phyloP scores from a whole-genome alignment of 2,329 filamentous ascomycete genomes.

The Fonsecaea nubica region DNA sequence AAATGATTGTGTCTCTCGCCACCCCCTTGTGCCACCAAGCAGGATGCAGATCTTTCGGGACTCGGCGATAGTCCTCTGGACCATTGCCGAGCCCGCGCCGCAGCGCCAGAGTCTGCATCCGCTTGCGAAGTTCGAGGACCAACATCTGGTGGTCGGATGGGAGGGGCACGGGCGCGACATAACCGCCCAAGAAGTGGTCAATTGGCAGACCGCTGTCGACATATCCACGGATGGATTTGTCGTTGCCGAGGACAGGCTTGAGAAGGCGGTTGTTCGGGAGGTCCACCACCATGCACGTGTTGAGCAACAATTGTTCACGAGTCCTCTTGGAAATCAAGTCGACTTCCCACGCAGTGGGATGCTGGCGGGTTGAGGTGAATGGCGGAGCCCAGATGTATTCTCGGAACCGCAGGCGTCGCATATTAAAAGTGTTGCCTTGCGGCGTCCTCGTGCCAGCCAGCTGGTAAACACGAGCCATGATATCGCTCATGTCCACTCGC shows the following conservation, averaged over 20 bases:
- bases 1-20: constrained; percentile 1
- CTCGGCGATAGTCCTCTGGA: constrained; percentile 8
- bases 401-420: constrained; percentile 29
- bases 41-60: constrained; percentile 13
- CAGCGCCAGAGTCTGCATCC: constrained; percentile 30
- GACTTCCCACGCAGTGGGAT: constrained; percentile 24
- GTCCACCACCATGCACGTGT: constrained; percentile 35
- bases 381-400: constrained; percentile 16
- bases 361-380: constrained; percentile 4
- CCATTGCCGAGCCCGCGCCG: constrained; percentile 22
- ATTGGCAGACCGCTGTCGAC: constrained; percentile 27
- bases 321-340: constrained; percentile 24
- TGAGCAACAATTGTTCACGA: constrained; percentile 31
- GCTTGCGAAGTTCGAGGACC: constrained; percentile 20
- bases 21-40: constrained; percentile 21
- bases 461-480: constrained; percentile 30
- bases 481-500: constrained; percentile 31
- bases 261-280: constrained; percentile 26
- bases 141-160: constrained; percentile 25
- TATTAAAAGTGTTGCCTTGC: constrained; percentile 24
- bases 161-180: constrained; percentile 18
- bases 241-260: constrained; percentile 25
- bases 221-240: constrained; percentile 14
- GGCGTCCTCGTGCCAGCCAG: constrained; percentile 1
- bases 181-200: constrained; percentile 26